phyloP scores from a whole-genome alignment of 331 rosid species.

The Acacia pycnantha region DNA sequence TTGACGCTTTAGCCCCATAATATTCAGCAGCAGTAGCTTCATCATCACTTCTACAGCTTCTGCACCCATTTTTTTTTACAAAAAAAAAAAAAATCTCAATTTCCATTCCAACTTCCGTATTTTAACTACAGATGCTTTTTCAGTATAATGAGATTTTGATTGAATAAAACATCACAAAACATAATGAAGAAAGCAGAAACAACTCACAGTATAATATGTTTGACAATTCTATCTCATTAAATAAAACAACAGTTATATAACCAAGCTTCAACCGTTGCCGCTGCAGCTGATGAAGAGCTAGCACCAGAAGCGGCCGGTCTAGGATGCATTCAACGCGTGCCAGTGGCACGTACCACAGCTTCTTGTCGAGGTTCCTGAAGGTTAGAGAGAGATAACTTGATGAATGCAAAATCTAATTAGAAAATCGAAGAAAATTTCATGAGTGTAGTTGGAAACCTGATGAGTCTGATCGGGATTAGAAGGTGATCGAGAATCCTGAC shows the following conservation, averaged over 20 bases:
- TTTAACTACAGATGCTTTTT: background rate
- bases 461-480: slow-evolving; percentile 51
- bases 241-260: background rate
- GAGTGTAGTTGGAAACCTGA: slow-evolving; percentile 47
- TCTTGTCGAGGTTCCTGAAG: slow-evolving; percentile 65
- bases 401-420: background rate
- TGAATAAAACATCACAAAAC: background rate
- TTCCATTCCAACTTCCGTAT: background rate
- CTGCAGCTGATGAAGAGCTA: slow-evolving; percentile 68
- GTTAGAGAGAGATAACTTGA: background rate
- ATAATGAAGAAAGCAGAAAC: background rate
- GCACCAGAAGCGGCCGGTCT: slow-evolving; percentile 78
- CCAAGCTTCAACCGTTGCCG: slow-evolving; percentile 56
- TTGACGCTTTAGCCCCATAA: slow-evolving; percentile 58
- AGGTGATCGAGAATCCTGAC: slow-evolving; percentile 52
- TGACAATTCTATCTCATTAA: background rate
- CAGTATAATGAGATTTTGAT: background rate
- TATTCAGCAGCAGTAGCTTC: slow-evolving; percentile 55
- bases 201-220: too few species aligned
- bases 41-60: slow-evolving; percentile 69
- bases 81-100: background rate
- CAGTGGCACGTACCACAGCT: slow-evolving; percentile 69
- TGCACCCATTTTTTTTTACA: slow-evolving; percentile 24
- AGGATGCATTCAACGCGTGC: slow-evolving; percentile 77
- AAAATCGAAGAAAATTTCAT: background rate